Evolutionary conservation across 495 filamentous ascomycete species (phyloP), one percentile per base, ranked within the genome.

Genomic region (Daldinia decipiens): DNA sequence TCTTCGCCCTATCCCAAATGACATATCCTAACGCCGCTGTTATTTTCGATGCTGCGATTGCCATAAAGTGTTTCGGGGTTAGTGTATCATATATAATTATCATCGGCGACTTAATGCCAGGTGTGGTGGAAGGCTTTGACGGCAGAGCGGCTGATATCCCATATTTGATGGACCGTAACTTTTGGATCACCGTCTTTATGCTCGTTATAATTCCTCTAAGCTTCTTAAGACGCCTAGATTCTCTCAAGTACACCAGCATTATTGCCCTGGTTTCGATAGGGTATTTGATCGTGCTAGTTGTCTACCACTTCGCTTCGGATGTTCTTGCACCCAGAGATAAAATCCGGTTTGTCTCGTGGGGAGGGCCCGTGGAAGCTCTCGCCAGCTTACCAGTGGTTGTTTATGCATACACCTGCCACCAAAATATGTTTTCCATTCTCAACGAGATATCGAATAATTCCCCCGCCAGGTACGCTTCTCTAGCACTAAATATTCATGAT

Each of bases 101-200:
- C 71, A 98, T 99, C 72, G 95, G 95, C 17, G 95, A 99, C 76
- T 83, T 99, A 70, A 99, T 99, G 95, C 95, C 96, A 1, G 95
- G 92, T 4, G 95, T 99, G 8, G 88, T 95, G 0, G 81, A 87
- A 75, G 94, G 93, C 1, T 83, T 85, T 57, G 87, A 90, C 52
- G 81, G 83, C 45, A 85, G 84, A 4, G 87, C 85, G 0, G 85
- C 82, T 9, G 76, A 77, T 4, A 83, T 90, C 55, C 84, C 87
- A 17, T 97, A 92, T 74, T 82, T 98, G 54, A 84, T 92, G 40
- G 94, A 99, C 77, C 87, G 96, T 36, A 91, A 93, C 75, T 98
- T 99, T 76, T 99, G 95, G 95, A 90, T 99, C 53, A 98, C 95
- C n/a, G 95, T 87, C 19, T 99, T 98, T 75, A 95, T 98, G 92